A percentile compares a stretch with the other conserved stretches of the same genome.
Conservation (phyloP, 257 asterid species). For the Nicotiana undulata region DNA sequence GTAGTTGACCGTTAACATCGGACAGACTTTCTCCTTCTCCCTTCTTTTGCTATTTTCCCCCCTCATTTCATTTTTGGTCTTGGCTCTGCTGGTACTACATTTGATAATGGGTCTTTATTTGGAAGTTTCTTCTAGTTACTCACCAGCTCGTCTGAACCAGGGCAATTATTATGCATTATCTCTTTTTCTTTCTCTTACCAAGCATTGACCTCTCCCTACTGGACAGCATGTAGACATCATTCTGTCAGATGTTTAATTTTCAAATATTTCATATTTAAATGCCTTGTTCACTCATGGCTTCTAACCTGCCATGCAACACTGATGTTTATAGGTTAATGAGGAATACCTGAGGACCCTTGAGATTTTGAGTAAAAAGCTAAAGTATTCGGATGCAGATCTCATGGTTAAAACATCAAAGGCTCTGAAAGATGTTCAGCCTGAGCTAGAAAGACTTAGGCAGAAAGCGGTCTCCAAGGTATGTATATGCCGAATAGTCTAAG, state of each 20-base stretch:
- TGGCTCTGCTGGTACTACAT: constrained; percentile 6
- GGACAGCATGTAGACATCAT: background rate
- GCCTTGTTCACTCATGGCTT: constrained; percentile 10
- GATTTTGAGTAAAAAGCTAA: constrained; percentile 79
- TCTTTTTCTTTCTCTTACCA: background rate
- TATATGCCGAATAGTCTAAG: background rate
- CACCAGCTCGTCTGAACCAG: background rate
- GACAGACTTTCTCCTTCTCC: background rate
- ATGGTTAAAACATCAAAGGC: constrained; percentile 86
- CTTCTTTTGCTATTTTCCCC: background rate
- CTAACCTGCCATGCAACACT: constrained; percentile 13
- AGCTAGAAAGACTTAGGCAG: constrained; percentile 88
- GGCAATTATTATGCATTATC: background rate
- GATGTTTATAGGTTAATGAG: constrained; percentile 69
- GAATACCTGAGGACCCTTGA: constrained; percentile 89
- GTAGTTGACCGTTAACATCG: background rate
- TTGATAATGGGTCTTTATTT: background rate
- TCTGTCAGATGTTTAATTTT: background rate
- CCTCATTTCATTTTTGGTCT: background rate
- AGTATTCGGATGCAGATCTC: constrained; percentile 67
- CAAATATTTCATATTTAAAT: background rate
- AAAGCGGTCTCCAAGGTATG: constrained; percentile 95
- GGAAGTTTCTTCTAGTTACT: background rate
- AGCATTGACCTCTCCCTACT: too few species aligned
- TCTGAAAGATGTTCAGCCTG: constrained; percentile 86